These are phyloP conservation scores for Ceratobasidium sp. DNA, from an alignment of 1,284 basidiomycete genomes.

Conservation along the genomic window DNA sequence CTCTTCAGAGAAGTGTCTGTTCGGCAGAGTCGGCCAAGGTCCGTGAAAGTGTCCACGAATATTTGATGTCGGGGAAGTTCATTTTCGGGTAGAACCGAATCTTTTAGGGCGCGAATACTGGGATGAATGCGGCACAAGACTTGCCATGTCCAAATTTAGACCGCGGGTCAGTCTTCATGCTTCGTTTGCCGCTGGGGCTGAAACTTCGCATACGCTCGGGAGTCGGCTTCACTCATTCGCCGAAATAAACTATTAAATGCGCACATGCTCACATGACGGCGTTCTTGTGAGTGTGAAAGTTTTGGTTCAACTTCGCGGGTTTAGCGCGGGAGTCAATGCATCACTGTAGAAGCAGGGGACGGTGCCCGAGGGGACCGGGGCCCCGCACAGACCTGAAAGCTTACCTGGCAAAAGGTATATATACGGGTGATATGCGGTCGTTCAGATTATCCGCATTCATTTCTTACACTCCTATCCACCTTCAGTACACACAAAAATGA, in stretches of 20 bases:
- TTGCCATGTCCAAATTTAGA: slow-evolving; percentile 9
- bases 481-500: not conserved
- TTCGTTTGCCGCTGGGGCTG: not conserved
- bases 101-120: not conserved
- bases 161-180: not conserved
- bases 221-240: not conserved
- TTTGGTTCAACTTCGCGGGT: slow-evolving; percentile 6
- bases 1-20: no score
- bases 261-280: not conserved
- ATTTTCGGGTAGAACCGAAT: not conserved
- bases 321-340: not conserved
- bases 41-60: not conserved
- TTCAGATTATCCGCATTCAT: not conserved
- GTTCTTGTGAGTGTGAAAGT: not conserved
- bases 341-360: not conserved
- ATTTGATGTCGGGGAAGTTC: not conserved
- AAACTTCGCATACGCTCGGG: not conserved
- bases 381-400: not conserved
- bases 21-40: not conserved
- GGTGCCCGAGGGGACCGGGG: not conserved
- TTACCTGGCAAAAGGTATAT: not conserved
- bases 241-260: not conserved
- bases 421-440: not conserved
- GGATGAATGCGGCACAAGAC: not conserved
- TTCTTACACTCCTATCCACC: not conserved